Conservation (phyloP, 805 yeast genomes). For the Candida odintsovae region DNA sequence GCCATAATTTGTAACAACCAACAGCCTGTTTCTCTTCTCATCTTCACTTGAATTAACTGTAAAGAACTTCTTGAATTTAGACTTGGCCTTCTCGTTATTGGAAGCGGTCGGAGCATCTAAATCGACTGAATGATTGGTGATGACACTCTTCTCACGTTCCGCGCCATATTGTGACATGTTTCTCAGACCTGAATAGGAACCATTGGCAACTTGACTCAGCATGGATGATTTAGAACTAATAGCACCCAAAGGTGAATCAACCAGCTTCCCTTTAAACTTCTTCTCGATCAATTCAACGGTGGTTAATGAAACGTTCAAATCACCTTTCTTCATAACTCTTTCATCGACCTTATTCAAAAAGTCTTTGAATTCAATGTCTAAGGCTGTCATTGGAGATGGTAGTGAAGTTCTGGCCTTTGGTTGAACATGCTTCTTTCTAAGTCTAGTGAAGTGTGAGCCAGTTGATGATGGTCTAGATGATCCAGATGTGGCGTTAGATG, state of each 20-base stretch:
- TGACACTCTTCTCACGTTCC: slow-evolving; percentile 27
- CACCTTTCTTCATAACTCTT: slow-evolving; percentile 52
- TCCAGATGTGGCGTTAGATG: background rate
- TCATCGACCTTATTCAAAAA: slow-evolving; percentile 53
- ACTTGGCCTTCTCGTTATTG: slow-evolving; percentile 11
- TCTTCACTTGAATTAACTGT: slow-evolving; percentile 22
- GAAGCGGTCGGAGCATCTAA: slow-evolving; percentile 12
- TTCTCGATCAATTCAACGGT: slow-evolving; percentile 48
- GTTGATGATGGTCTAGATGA: background rate
- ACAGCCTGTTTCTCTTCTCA: slow-evolving; percentile 40
- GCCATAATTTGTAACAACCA: slow-evolving; percentile 58
- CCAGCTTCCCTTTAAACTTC: slow-evolving; percentile 49
- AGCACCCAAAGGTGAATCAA: slow-evolving; percentile 51
- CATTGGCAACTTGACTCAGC: slow-evolving; percentile 39
- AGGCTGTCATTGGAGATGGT: slow-evolving; percentile 40
- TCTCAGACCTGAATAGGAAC: slow-evolving; percentile 37
- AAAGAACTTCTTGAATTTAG: slow-evolving; percentile 21
- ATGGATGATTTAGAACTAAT: slow-evolving; percentile 32
- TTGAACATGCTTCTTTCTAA: background rate
- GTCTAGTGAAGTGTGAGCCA: background rate
- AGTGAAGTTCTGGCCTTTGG: background rate
- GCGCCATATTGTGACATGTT: slow-evolving; percentile 24
- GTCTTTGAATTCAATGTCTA: slow-evolving; percentile 56
- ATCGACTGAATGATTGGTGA: slow-evolving; percentile 19
- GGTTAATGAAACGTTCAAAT: slow-evolving; percentile 39